A percentile compares a stretch with the other conserved stretches of the same genome.
phyloP scores from a whole-genome alignment of 202 grass and related monocot species.

The Cymbopogon flexuosus region DNA sequence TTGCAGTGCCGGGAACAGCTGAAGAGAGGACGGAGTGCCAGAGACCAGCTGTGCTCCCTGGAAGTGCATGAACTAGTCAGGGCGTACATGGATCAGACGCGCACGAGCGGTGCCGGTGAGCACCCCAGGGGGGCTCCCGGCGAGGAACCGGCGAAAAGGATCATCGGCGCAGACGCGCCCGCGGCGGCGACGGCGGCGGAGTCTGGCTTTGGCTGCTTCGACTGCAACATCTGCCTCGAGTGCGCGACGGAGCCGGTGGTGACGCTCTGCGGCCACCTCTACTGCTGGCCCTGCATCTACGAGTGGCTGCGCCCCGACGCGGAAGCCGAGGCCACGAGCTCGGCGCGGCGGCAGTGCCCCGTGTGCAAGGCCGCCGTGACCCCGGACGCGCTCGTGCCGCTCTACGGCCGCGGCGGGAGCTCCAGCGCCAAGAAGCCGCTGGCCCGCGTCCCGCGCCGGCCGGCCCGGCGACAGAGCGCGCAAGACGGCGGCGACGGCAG shows the following conservation, averaged over 20 bases:
- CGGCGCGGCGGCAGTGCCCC: constrained; percentile 45
- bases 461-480: constrained; percentile 12
- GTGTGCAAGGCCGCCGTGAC: constrained; percentile 62
- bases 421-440: constrained; percentile 13
- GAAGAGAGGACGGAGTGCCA: not conserved
- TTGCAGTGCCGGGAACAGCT: constrained; percentile 15
- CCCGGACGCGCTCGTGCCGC: constrained; percentile 52
- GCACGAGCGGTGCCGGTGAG: not conserved
- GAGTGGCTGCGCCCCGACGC: constrained; percentile 52
- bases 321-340: not conserved
- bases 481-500: not conserved
- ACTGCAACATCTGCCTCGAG: constrained; percentile 87
- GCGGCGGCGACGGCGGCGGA: not conserved
- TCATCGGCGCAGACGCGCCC: constrained; percentile 6
- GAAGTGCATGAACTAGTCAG: not conserved
- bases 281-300: constrained; percentile 95
- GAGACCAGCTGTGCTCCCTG: not conserved
- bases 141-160: not conserved
- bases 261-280: constrained; percentile 83
- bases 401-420: constrained; percentile 62
- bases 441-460: constrained; percentile 40
- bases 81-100: constrained; percentile 17
- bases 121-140: not conserved
- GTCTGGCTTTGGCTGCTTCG: constrained; percentile 50
- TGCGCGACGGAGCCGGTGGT: constrained; percentile 65